These are phyloP conservation scores for Phytopythium helicoides DNA, from an alignment of 352 stramenopile genomes.

Conservation along the genomic window DNA sequence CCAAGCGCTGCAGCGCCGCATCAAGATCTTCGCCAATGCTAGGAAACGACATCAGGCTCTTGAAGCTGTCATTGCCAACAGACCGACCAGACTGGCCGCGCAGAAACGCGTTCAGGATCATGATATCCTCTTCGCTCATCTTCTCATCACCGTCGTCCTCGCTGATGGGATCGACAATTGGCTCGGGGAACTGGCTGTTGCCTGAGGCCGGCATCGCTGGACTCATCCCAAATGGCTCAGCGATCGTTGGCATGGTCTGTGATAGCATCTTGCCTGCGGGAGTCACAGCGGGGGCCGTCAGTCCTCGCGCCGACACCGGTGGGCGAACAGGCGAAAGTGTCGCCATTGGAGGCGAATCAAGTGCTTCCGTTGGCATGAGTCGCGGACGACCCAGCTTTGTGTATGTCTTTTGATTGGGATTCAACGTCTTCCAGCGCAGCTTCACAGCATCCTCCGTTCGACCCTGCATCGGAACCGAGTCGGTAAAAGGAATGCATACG, in stretches of 20 bases:
- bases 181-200: conserved; percentile 30
- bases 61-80: conserved; percentile 32
- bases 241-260: neutral
- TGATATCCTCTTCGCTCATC: conserved; percentile 58
- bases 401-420: conserved; percentile 76
- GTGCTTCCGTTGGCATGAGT: conserved; percentile 43
- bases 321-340: conserved; percentile 17
- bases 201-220: neutral
- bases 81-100: conserved; percentile 49
- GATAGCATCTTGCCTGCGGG: neutral
- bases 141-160: conserved; percentile 37
- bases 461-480: conserved; percentile 41
- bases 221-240: neutral
- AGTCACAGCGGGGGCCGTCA: neutral
- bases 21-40: conserved; percentile 36
- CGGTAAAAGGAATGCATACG: too few species aligned
- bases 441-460: conserved; percentile 83
- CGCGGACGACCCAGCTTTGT: conserved; percentile 71
- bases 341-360: conserved; percentile 29
- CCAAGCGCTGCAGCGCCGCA: conserved; percentile 29
- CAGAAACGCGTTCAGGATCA: conserved; percentile 61
- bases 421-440: conserved; percentile 78
- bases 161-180: conserved; percentile 34
- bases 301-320: neutral
- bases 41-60: conserved; percentile 33